A percentile compares a stretch with the other conserved stretches of the same genome.
phyloP scores from a whole-genome alignment of 305 asterid genomes.

The Plantago rigida region DNA sequence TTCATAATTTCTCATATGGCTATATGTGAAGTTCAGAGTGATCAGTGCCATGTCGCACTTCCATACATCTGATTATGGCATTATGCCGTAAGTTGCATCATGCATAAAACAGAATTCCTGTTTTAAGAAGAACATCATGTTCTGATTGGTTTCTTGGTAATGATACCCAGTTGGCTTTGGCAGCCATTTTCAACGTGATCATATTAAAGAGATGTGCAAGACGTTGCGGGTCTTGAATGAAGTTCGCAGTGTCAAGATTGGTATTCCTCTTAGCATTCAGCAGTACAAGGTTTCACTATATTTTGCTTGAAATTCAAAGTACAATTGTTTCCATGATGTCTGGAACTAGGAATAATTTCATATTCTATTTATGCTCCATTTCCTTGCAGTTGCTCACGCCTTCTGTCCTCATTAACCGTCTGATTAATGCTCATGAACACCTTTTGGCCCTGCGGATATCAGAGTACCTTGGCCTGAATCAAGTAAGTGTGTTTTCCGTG shows the following conservation, averaged over 20 bases:
- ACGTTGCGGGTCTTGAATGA: constrained; percentile 78
- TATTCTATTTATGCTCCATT: constrained; percentile 9
- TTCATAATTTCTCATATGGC: too few species aligned
- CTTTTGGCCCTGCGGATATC: constrained; percentile 80
- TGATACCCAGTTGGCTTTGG: constrained; percentile 83
- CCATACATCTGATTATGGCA: constrained; percentile 6
- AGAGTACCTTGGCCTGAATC: constrained; percentile 68
- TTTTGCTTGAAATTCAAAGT: constrained; percentile 23
- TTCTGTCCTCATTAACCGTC: constrained; percentile 73
- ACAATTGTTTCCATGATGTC: constrained; percentile 13
- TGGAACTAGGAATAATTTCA: constrained; percentile 19
- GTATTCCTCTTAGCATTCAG: constrained; percentile 83
- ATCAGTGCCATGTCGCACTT: background rate
- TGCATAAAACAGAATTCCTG: constrained; percentile 22
- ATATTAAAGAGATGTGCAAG: constrained; percentile 72
- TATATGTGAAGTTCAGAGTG: background rate
- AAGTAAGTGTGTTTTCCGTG: constrained; percentile 42
- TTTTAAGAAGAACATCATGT: constrained; percentile 31
- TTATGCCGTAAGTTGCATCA: constrained; percentile 1
- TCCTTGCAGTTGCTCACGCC: constrained; percentile 76
- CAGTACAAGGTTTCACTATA: constrained; percentile 68
- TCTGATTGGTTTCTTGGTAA: constrained; percentile 59
- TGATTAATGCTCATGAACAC: constrained; percentile 75
- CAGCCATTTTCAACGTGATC: constrained; percentile 91
- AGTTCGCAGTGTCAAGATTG: constrained; percentile 67